Evolutionary conservation across 2,329 filamentous ascomycete genomes (phyloP), one percentile per base, ranked within the genome.

Genomic region (Dactylella cylindrospora): DNA sequence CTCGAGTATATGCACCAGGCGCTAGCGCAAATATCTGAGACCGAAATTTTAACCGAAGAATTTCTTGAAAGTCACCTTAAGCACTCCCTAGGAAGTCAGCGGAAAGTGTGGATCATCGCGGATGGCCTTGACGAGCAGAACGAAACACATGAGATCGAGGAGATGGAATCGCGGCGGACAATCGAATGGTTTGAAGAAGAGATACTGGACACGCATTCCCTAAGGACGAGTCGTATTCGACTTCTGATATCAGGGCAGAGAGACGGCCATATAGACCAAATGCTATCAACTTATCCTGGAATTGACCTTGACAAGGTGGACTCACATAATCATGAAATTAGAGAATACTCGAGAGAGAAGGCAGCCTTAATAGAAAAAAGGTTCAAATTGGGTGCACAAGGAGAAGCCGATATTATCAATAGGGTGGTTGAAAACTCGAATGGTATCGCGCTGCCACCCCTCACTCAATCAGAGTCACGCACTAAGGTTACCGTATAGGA

Each of bases 61-160:
- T 25, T 51, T 10, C 46, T 51, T 5, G 26, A 51, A 32, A 28
- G 35, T 10, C 25, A 33, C 7, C 17, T 22, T 12, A 33, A 25
- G 3, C 2, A 51, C 20, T 51, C 25, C 17, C 19, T 51, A 7
- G 10, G 19, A 13, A 12, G 10, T 5, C 26, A 25, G 13, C 10
- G 13, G 1, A 28, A 22, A 10, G 17, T 33, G 23, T 26, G 35
- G 45, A 20, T 39, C 2, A 7, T 49, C 12, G 5, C 39, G 0
- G 45, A 49, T 22, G 45, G 29, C 10, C 25, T 49, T 1, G 45
- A 49, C 12, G 45, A 49, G 12, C 31, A 23, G 4, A 35, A 39
- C 5, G 23, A 38, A 9, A 3, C n/a, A 2, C 15, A 26, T 13
- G 7, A 41, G 4, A 15, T 3, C 6, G 33, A 15, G 1, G 6